Evolutionary conservation across 164 flowering plant genomes (phyloP), one percentile per base, ranked within the genome.

Genomic region (Annona squamosa): DNA sequence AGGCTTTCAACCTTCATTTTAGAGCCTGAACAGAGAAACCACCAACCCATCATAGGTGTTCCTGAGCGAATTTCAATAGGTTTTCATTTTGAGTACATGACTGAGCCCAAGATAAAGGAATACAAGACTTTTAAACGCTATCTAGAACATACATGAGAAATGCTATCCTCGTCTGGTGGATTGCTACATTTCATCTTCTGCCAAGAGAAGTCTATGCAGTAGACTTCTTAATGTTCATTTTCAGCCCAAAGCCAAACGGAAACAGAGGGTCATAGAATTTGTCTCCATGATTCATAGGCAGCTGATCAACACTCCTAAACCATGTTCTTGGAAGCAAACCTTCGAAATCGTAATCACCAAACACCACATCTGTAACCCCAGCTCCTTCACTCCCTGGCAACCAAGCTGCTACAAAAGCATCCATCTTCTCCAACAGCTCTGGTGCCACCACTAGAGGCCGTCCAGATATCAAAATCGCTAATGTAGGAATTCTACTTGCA

Each of bases 371-470:
- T 3, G 91, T 69, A 12, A 93, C 76, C 70, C 98, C 95, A 7
- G 1, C 68, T 63, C 95, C 92, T 81, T 93, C 97, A 64, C 80
- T 91, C 68, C 98, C 97, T 65, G 98, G 95, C 77, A 91, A 79
- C 92, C 96, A 93, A 71, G 97, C 95, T 66, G 90, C 98, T 61
- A 90, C 82, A 1, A 93, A 77, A 57, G 87, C 93, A 46, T 90
- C 92, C 0, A 86, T 80, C 71, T 87, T 89, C 19, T 84, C 89
- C 79, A 93, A 72, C 44, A 90, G 67, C 72, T 61, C n/a, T 10
- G 90, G 88, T 67, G 86, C 92, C 65, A 90, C 6, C 46, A 87
- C 86, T 72, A 91, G 65, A 4, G 98, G 97, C 70, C 97, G 81
- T 66, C 98, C 98, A 44, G 98, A 87, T 61, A 93, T 77, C 46